Evolutionary conservation across 305 asterid species (phyloP).

Genomic region (Coffea humblotiana): DNA sequence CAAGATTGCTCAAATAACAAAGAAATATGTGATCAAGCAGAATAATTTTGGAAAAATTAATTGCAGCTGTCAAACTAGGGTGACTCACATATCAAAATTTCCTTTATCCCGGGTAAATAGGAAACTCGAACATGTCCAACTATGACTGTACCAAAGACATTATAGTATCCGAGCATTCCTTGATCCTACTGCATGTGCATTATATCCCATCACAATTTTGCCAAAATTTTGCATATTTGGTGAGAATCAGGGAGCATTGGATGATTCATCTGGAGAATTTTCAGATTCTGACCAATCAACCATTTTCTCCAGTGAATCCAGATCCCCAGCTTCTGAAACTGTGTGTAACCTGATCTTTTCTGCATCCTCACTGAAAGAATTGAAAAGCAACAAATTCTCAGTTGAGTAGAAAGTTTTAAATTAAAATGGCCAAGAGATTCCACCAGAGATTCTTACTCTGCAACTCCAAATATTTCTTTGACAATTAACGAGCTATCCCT

Average conservation of each 20-base stretch:
- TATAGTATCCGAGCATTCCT: not conserved
- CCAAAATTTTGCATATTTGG: not conserved
- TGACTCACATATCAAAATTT: slow-evolving; percentile 6
- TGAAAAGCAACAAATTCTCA: slow-evolving; percentile 6
- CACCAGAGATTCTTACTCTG: slow-evolving; percentile 65
- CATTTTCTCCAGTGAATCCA: slow-evolving; percentile 85
- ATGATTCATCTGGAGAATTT: slow-evolving; percentile 33
- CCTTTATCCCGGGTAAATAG: not conserved
- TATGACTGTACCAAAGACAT: not conserved
- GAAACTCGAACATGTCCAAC: not conserved
- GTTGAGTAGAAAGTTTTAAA: slow-evolving; percentile 15
- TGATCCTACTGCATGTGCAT: not conserved
- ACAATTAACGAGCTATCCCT: slow-evolving; percentile 73
- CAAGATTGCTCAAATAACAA: not conserved
- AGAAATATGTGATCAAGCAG: not conserved
- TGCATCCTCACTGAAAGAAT: slow-evolving; percentile 77
- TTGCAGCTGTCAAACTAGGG: not conserved
- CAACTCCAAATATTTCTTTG: slow-evolving; percentile 84
- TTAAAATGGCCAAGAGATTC: not conserved
- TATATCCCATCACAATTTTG: not conserved
- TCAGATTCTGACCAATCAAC: slow-evolving; percentile 56
- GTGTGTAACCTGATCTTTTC: slow-evolving; percentile 83
- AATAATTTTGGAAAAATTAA: not conserved
- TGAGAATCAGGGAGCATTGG: slow-evolving; percentile 35
- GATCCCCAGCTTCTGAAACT: slow-evolving; percentile 68